Base-by-base conservation (phyloP, 805 yeast species). In the Candida argentea region DNA sequence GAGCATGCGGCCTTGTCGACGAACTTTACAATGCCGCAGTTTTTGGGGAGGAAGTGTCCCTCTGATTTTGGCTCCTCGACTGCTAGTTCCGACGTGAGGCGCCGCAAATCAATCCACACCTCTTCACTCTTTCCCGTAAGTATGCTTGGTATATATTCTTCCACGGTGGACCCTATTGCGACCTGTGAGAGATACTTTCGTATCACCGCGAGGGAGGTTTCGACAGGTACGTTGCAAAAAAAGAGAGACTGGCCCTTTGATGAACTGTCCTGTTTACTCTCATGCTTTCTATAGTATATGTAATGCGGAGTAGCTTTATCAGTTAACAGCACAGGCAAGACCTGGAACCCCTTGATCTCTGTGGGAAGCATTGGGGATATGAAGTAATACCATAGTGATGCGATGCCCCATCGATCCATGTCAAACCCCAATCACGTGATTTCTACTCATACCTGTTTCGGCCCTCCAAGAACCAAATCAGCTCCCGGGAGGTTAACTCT, bases 211-310 rank as follows among this genome's bases (percentile, higher is more conserved):
- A 70, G 43, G 14, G 65, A 61, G 5, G 85, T 65, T 32, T 68
- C 65, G 14, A 77, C 55, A 2, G 96, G 95, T 22, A 85, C 55
- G 46, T 87, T 86, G 33, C 80, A 73, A 5, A 79, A 48, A 53
- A 87, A 87, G n/a, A 87, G 50, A 16, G 81, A 66, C 28, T 81
- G 61, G 14, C 39, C 39, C 15, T 36, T 34, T 14, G 25, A 14
- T 16, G 28, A 21, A 19, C 32, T 33, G 28, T 68, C 67, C n/a
- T 42, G 40, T 28, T 58, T 57, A 23, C 52, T 46, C 24, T 64
- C 56, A 46, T 82, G 93, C 43, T 76, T 81, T 50, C 79, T 80
- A 40, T 70, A 53, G 43, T 65, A 81, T 38, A 79, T 53, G 42
- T 70, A 77, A 47, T 83, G 93, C 14, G 49, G 44, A 2, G 55